Evolutionary conservation across 2,329 filamentous ascomycete species (phyloP).

Genomic region (Colletotrichum cuscutae): DNA sequence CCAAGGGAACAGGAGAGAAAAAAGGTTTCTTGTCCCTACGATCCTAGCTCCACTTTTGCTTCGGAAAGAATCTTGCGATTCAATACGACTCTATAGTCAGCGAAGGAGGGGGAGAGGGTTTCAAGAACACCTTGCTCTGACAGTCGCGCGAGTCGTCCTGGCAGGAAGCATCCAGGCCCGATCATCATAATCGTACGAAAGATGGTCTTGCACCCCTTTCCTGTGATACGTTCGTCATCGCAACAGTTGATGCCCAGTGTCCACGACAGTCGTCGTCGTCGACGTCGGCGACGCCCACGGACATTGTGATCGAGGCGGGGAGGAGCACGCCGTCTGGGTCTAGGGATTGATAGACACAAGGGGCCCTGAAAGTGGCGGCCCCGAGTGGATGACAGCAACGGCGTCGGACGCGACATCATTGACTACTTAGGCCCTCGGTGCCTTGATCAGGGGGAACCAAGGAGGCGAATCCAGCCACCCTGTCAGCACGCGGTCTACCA

Average conservation of each 20-base stretch:
- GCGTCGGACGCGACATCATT: slow-evolving; percentile 1
- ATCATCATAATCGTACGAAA: slow-evolving; percentile 29
- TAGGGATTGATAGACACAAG: slow-evolving; percentile 23
- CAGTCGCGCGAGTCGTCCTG: slow-evolving; percentile 27
- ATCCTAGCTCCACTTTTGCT: slow-evolving; percentile 25
- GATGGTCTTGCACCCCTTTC: neutral
- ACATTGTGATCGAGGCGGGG: slow-evolving; percentile 12
- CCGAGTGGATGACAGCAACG: slow-evolving; percentile 7
- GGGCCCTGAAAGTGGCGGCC: neutral
- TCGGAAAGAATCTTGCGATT: slow-evolving; percentile 34
- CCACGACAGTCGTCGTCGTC: neutral
- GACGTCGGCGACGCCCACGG: neutral
- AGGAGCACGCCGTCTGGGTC: slow-evolving; percentile 4
- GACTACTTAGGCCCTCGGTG: neutral
- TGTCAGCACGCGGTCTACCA: slow-evolving; percentile 1
- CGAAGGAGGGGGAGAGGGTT: slow-evolving; percentile 22
- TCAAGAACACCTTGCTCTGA: slow-evolving; percentile 30
- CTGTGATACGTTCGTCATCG: slow-evolving; percentile 17
- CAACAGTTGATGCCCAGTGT: neutral
- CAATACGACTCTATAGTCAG: slow-evolving; percentile 24
- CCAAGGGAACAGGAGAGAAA: neutral
- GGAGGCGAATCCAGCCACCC: slow-evolving; percentile 3
- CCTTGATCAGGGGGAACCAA: neutral
- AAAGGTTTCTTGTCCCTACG: slow-evolving; percentile 29
- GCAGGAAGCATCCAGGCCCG: slow-evolving; percentile 4